phyloP scores from a whole-genome alignment of 73 alveolate genomes.

The Paraurostyla sp. region DNA sequence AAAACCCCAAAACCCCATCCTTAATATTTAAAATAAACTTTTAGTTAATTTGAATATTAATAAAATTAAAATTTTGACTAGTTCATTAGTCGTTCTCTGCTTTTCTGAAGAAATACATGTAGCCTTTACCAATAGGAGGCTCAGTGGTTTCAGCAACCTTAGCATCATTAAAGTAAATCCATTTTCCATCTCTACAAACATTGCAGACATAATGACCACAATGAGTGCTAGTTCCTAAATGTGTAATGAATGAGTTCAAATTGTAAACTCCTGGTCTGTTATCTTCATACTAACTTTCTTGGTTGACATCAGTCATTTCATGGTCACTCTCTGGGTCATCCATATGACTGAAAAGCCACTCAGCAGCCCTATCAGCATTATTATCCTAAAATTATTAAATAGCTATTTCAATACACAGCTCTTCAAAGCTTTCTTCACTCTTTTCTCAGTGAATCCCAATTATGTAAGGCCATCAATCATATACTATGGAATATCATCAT shows the following conservation, averaged over 20 bases:
- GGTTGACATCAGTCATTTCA: constrained; percentile 72
- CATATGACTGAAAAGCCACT: constrained; percentile 89
- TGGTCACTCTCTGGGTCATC: constrained; percentile 82
- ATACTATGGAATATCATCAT: constrained; percentile 63
- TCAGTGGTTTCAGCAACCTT: constrained; percentile 96
- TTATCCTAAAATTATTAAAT: constrained; percentile 59
- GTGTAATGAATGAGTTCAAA: constrained; percentile 87
- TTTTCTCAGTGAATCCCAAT: constrained; percentile 94
- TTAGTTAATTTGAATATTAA: no score
- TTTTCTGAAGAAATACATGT: constrained; percentile 92
- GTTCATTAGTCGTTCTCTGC: constrained; percentile 2
- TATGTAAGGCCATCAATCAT: constrained; percentile 52
- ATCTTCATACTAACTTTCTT: constrained; percentile 59
- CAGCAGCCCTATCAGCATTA: constrained; percentile 94
- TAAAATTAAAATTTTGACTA: no score
- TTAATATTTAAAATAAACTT: constrained; percentile 24
- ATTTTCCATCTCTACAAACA: constrained; percentile 85
- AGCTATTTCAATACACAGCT: constrained; percentile 15
- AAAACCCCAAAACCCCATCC: constrained; percentile 75
- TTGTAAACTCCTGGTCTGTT: constrained; percentile 83
- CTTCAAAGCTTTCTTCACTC: constrained; percentile 89
- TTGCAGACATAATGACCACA: constrained; percentile 99
- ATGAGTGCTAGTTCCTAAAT: constrained; percentile 96
- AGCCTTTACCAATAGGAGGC: constrained; percentile 97
- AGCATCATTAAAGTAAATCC: constrained; percentile 97